phyloP scores from a whole-genome alignment of 176 grass and related monocot genomes.

The Oryza punctata region DNA sequence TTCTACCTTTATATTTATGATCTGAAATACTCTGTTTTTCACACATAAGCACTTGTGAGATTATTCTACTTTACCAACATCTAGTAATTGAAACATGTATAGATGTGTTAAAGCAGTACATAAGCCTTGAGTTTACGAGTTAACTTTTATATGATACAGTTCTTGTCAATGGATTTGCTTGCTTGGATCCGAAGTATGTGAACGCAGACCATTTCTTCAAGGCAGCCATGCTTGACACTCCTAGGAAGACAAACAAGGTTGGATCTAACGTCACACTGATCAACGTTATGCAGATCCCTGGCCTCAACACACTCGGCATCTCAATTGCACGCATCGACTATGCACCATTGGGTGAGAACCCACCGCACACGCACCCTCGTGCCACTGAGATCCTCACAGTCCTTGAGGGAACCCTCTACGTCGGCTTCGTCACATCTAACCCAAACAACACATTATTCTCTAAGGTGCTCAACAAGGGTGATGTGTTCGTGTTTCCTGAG shows the following conservation, averaged over 20 bases:
- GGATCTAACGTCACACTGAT: conserved; percentile 13
- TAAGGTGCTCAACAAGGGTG: conserved; percentile 41
- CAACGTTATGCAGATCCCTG: neutral
- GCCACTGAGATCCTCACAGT: conserved; percentile 15
- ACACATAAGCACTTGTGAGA: too few relatives aligned
- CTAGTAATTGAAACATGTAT: too few relatives aligned
- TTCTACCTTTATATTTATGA: too few relatives aligned
- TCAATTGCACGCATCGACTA: conserved; percentile 33
- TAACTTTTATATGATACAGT: neutral
- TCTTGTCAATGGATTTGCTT: conserved; percentile 5
- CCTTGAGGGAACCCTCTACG: conserved; percentile 37
- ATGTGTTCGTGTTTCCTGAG: conserved; percentile 29
- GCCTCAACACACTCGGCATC: conserved; percentile 28
- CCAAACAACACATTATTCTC: conserved; percentile 24
- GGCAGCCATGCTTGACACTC: neutral
- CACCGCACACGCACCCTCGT: conserved; percentile 40
- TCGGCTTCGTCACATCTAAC: conserved; percentile 41
- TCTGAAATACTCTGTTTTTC: too few relatives aligned
- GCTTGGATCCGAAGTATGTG: neutral
- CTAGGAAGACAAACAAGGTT: conserved; percentile 11
- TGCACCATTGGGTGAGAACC: neutral
- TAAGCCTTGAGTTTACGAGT: neutral
- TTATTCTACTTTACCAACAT: too few relatives aligned
- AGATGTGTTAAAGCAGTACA: too few relatives aligned
- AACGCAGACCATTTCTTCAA: conserved; percentile 18